Base-by-base conservation (phyloP, 208 protist species). In the Trypanosoma lewisi region DNA sequence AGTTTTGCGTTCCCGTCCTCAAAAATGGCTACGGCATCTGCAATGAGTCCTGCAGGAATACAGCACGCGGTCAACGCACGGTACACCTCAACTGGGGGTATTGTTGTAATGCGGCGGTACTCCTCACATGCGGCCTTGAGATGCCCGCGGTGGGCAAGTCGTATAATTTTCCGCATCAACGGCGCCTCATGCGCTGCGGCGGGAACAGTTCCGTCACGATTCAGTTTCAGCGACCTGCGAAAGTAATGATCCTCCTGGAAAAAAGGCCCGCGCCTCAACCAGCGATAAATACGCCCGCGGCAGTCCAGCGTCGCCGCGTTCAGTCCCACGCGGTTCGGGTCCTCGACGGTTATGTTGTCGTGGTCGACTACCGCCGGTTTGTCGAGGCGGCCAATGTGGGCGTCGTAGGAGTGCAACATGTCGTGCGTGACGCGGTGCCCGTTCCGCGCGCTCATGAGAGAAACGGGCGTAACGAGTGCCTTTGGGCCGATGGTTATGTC, bases 401-500 rank as follows among this genome's bases (percentile, higher is more conserved):
- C 80, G 64, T 96, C 91, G 64, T 96, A 96, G 33, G 82, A 89
- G 76, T 96, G 91, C 4, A 96, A 56, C 68, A 96, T 66, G 70
- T 96, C 91, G 73, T 96, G 91, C 47, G 91, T 96, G 37, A 96
- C 85, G 19, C 91, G 86, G 55, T 96, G 91, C 3, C 91, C 91
- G 51, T 89, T 82, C 28, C 91, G 91, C 7, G 87, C 91, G 62
- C 70, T 82, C 91, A 96, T 94, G 41, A 96, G 70, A 25, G 87
- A 94, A 5, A 96, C 87, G 1, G 91, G 91, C 44, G 91, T 96
- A 28, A 95, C 89, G 12, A 95, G 75, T 37, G 85, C 86, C 69
- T 93, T 92, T 42, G 83, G 69, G 14, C 91, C 91, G 47, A 94
- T 76, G 45, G 62, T 73, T 55, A 96, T 96, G 65, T 96, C 82